phyloP scores from a whole-genome alignment of 1,139 yeast species.

The Pneumocystis jirovecii region DNA sequence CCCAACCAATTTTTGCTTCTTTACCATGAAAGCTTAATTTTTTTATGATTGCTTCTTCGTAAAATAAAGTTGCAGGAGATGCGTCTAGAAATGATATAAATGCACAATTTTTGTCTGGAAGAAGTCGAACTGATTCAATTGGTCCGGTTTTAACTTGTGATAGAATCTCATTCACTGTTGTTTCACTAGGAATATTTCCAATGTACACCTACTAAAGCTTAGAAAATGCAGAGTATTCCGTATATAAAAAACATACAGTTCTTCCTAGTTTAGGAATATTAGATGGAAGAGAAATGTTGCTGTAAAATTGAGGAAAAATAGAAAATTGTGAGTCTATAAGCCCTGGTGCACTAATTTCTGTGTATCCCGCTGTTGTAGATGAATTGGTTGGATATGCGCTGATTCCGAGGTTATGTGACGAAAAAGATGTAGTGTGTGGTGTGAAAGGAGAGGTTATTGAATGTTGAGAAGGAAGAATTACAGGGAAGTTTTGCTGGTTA shows the following conservation, averaged over 20 bases:
- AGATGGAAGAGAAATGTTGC: neutral
- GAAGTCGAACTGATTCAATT: constrained; percentile 50
- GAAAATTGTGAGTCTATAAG: neutral
- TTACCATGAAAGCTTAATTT: constrained; percentile 32
- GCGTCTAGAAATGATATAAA: constrained; percentile 35
- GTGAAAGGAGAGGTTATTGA: neutral
- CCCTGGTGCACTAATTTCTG: neutral
- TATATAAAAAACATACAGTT: neutral
- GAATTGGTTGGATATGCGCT: neutral
- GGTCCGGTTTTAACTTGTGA: constrained; percentile 87
- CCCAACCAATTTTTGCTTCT: constrained; percentile 47
- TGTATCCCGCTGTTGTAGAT: neutral
- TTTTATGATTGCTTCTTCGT: constrained; percentile 38
- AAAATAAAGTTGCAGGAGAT: constrained; percentile 32
- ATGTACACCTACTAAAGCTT: constrained; percentile 57
- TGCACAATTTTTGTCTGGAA: constrained; percentile 37
- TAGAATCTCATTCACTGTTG: constrained; percentile 65
- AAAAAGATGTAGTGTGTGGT: neutral
- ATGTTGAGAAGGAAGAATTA: neutral
- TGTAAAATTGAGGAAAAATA: neutral
- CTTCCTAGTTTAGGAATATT: neutral
- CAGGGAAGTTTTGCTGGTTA: neutral
- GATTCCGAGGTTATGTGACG: neutral
- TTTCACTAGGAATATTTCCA: constrained; percentile 75
- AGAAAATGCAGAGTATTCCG: neutral